These are phyloP conservation scores for Aschersonia sp. DNA, from an alignment of 2,329 filamentous ascomycete genomes.

Conservation along the genomic window DNA sequence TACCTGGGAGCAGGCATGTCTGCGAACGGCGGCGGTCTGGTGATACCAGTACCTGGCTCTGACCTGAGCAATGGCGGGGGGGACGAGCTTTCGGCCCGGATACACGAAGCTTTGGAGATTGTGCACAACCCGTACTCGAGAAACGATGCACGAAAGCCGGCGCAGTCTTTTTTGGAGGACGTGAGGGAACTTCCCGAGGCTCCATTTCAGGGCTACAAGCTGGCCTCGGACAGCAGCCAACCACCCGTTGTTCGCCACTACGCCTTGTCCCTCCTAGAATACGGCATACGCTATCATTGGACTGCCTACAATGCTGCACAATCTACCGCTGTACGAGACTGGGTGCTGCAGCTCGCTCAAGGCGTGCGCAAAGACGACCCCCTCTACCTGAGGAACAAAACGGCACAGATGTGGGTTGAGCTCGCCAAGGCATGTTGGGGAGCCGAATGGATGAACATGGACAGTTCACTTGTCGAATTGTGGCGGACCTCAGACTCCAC, in stretches of 20 bases:
- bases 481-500: constrained; percentile 58
- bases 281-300: constrained; percentile 78
- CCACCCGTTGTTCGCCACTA: constrained; percentile 81
- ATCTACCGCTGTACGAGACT: constrained; percentile 51
- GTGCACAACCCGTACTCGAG: constrained; percentile 71
- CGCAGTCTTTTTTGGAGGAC: constrained; percentile 72
- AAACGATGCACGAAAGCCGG: constrained; percentile 70
- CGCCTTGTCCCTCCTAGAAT: constrained; percentile 80
- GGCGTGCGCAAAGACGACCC: constrained; percentile 59
- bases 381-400: constrained; percentile 78
- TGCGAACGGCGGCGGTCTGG: constrained; percentile 19
- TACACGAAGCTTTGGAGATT: constrained; percentile 73
- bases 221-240: constrained; percentile 63
- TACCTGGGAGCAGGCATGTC: constrained; percentile 14
- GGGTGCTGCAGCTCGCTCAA: constrained; percentile 67
- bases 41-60: constrained; percentile 11
- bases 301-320: constrained; percentile 56
- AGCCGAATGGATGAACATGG: constrained; percentile 92
- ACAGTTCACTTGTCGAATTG: constrained; percentile 62
- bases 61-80: constrained; percentile 21
- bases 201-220: constrained; percentile 68
- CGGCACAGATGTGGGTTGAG: constrained; percentile 88
- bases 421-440: constrained; percentile 87
- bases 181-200: constrained; percentile 70
- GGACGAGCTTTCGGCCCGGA: constrained; percentile 43